These are phyloP conservation scores for Yamadazyma olivae DNA, from an alignment of 805 yeast species.

Conservation along the genomic window DNA sequence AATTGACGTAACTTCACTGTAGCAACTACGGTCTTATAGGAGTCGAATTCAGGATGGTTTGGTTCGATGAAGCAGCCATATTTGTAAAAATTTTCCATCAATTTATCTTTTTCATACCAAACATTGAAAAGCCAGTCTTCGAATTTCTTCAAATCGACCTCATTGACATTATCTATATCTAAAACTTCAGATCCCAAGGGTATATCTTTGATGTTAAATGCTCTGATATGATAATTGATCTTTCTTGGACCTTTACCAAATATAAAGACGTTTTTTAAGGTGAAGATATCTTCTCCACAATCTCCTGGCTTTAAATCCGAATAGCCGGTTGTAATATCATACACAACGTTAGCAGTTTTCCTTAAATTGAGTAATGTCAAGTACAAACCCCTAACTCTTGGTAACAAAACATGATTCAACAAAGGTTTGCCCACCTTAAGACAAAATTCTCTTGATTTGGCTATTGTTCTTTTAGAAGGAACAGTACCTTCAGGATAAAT, in stretches of 20 bases:
- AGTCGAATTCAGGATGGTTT: slow-evolving; percentile 9
- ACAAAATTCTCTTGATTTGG: slow-evolving; percentile 57
- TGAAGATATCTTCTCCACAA: slow-evolving; percentile 76
- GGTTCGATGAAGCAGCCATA: slow-evolving; percentile 48
- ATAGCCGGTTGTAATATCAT: slow-evolving; percentile 84
- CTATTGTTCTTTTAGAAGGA: slow-evolving; percentile 61
- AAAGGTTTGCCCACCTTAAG: slow-evolving; percentile 45
- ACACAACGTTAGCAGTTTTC: slow-evolving; percentile 53
- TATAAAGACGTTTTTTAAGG: slow-evolving; percentile 60
- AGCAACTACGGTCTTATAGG: slow-evolving; percentile 20
- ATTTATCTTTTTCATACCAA: slow-evolving; percentile 78
- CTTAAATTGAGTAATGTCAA: slow-evolving; percentile 57
- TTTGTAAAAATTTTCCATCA: slow-evolving; percentile 59
- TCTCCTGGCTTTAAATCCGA: slow-evolving; percentile 60
- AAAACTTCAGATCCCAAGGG: slow-evolving; percentile 47
- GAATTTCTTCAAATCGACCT: slow-evolving; percentile 48
- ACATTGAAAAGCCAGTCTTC: slow-evolving; percentile 69
- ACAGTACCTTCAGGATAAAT: slow-evolving; percentile 97
- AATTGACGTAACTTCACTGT: slow-evolving; percentile 17
- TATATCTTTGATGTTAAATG: slow-evolving; percentile 55
- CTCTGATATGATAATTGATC: slow-evolving; percentile 64
- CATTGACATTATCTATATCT: slow-evolving; percentile 41
- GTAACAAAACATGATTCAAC: slow-evolving; percentile 69
- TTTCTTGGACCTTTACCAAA: slow-evolving; percentile 68
- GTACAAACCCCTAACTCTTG: slow-evolving; percentile 78